Conservation (phyloP, 2,329 filamentous ascomycete genomes). For the Colletotrichum tropicale region DNA sequence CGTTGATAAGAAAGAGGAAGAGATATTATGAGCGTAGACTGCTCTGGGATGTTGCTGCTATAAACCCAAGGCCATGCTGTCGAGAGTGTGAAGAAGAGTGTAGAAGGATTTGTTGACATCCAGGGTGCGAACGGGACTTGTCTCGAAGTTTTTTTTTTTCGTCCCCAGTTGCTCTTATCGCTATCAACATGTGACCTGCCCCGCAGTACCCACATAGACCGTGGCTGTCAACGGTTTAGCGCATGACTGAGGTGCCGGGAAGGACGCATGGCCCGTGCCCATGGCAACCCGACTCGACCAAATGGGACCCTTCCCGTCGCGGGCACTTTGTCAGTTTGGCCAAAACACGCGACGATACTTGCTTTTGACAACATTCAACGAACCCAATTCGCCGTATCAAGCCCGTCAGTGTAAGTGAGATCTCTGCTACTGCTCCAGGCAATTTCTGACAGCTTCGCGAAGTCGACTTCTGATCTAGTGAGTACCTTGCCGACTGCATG, state of each 20-base stretch:
- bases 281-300: conserved; percentile 8
- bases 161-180: conserved; percentile 2
- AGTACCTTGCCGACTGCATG: neutral
- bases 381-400: neutral
- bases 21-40: conserved; percentile 7
- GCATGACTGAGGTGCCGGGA: neutral
- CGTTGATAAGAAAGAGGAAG: neutral
- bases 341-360: conserved; percentile 11
- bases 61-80: conserved; percentile 12
- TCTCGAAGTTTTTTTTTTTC: conserved; percentile 19
- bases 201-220: neutral
- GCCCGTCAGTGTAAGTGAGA: neutral
- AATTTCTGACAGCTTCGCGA: neutral
- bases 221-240: neutral
- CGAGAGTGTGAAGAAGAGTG: conserved; percentile 20
- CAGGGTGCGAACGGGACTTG: conserved; percentile 35
- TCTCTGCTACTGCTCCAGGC: neutral
- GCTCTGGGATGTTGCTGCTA: conserved; percentile 8
- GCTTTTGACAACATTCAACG: neutral
- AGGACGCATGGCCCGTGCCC: conserved; percentile 6
- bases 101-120: neutral
- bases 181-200: conserved; percentile 23
- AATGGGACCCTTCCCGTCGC: conserved; percentile 9
- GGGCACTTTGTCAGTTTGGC: neutral
- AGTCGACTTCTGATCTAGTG: neutral